Evolutionary conservation across 192 early-diverging fungal species (phyloP), one percentile per base, ranked within the genome.

Genomic region (Blastocladiella britannica): DNA sequence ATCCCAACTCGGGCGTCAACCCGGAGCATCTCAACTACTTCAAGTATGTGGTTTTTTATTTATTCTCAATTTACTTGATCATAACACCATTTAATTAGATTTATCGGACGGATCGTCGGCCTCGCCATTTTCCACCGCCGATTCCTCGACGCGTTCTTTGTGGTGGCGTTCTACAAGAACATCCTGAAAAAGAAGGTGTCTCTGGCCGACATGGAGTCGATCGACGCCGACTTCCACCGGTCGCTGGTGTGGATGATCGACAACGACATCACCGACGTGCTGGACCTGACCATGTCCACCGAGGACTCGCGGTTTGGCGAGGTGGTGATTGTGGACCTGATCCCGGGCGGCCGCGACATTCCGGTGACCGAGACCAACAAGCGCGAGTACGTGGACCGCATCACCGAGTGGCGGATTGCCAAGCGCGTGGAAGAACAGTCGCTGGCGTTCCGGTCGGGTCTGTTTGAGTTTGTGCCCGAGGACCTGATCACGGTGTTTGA

Each of bases 21-120:
- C 88, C 93, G 28, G 91, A 97, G 62, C 93, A 97, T 76, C 74
- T 97, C 54, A 91, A 91, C 68, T 93, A 94, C 74, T 97, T 94
- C 73, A 85, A 84, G 68, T 97, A 60, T 47, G 12, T 6, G 9
- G 37, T 47, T 47, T 7, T n/a, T n/a, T n/a, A n/a, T n/a, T n/a
- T n/a, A n/a, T n/a, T n/a, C n/a, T n/a, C n/a, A n/a, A n/a, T n/a
- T n/a, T n/a, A n/a, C n/a, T n/a, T n/a, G n/a, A n/a, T n/a, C n/a
- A n/a, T n/a, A n/a, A n/a, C n/a, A n/a, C n/a, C n/a, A n/a, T n/a
- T n/a, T n/a, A n/a, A n/a, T n/a, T n/a, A n/a, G n/a, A n/a, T 47
- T 20, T 47, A 9, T 6, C 12, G 93, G 93, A 5, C 89, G 93
- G 54, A 84, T 91, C 25, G 85, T 94, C 63, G 93, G 93, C 7